Evolutionary conservation across 805 yeast species (phyloP), one percentile per base, ranked within the genome.

Genomic region (Cyberlindnera bimundalis): DNA sequence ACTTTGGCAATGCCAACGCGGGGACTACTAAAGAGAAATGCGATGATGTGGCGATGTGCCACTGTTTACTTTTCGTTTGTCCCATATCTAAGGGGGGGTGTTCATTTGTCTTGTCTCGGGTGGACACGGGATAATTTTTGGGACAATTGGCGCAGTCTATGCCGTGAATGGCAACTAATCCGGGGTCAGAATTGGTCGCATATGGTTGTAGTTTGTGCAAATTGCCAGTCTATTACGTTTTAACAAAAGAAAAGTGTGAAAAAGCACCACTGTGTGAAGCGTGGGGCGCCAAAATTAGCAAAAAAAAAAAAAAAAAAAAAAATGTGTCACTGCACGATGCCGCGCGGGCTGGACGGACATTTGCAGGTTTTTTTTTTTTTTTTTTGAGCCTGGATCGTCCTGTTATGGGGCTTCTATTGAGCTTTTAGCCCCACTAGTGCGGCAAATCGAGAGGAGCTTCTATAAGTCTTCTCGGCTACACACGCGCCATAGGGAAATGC

Each of bases 61-160:
- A 12, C 16, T 35, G 32, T 35, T 35, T 34, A 34, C 37, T 17
- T 34, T 25, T 27, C 37, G 16, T 29, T 30, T 30, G 33, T 30
- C 33, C 33, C 6, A 21, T 21, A 7, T 21, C 24, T 6, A 21
- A 21, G 10, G n/a, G n/a, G n/a, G n/a, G n/a, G n/a, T n/a, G n/a
- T n/a, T n/a, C 33, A 19, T 30, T 19, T 19, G 33, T 19, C 33
- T 19, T 19, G 5, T 30, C 12, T 16, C 33, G 5, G 12, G 19
- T 30, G 24, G 15, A 19, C 32, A 23, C 11, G 11, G 25, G 25
- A 11, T 9, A 26, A n/a, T 12, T 12, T 10, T n/a, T n/a, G 28
- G 13, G 14, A n/a, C 28, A 26, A 6, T 26, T 26, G 28, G 28
- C 28, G 28, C 19, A 14, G 10, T 6, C 12, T n/a, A 28, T 28